phyloP scores from a whole-genome alignment of 805 yeast species.

The Yarrowia hollandica region DNA sequence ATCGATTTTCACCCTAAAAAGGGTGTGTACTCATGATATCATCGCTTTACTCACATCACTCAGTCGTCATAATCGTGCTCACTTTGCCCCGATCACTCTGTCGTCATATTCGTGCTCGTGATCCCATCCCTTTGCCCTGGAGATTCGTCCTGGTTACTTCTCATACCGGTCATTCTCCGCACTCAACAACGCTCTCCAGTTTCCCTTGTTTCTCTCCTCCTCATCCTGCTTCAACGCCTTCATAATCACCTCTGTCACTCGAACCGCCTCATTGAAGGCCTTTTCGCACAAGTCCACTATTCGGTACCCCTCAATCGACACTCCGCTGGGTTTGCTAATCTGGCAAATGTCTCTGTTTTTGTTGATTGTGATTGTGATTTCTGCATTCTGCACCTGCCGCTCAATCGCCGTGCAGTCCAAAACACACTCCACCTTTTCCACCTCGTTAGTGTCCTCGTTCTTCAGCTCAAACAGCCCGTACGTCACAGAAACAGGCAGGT shows the following conservation, averaged over 20 bases:
- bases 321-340: slow-evolving; percentile 83
- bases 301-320: slow-evolving; percentile 71
- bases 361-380: slow-evolving; percentile 80
- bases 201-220: slow-evolving; percentile 48
- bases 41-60: too few species aligned
- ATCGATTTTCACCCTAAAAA: too few species aligned
- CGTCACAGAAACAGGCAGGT: slow-evolving; percentile 85
- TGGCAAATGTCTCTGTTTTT: slow-evolving; percentile 91
- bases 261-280: slow-evolving; percentile 64
- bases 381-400: slow-evolving; percentile 74
- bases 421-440: slow-evolving; percentile 43
- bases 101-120: too few species aligned
- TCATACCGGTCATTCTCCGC: slow-evolving; percentile 39
- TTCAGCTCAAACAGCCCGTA: slow-evolving; percentile 78
- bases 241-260: slow-evolving; percentile 64
- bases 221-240: slow-evolving; percentile 57
- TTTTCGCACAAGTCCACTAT: slow-evolving; percentile 65
- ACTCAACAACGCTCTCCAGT: slow-evolving; percentile 37
- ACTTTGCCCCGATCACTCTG: too few species aligned
- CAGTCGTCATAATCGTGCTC: too few species aligned
- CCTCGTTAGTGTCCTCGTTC: slow-evolving; percentile 42
- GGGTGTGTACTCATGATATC: neutral
- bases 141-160: too few species aligned
- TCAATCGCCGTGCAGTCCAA: slow-evolving; percentile 78
- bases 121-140: too few species aligned